Percentiles rank a stretch among this genome's conserved stretches.
Evolutionary conservation across 495 filamentous ascomycete genomes (phyloP).

Genomic region (Lophiostoma macrostomum): DNA sequence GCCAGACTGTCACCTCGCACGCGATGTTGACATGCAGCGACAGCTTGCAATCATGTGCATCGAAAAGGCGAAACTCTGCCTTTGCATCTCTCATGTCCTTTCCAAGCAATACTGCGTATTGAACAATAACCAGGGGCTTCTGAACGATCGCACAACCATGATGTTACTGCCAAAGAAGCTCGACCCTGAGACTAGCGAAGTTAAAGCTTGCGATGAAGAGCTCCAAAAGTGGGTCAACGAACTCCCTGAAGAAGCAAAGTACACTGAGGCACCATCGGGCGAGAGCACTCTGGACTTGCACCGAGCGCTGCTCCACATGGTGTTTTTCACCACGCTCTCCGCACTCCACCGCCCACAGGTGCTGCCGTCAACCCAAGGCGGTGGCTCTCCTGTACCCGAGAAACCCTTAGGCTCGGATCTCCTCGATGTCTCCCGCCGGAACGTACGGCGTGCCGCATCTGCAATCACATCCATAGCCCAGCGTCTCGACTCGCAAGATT

Average conservation of each 20-base stretch:
- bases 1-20: slow-evolving; percentile 61
- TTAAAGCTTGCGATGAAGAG: slow-evolving; percentile 68
- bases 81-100: slow-evolving; percentile 79
- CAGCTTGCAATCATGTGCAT: slow-evolving; percentile 83
- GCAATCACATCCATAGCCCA: slow-evolving; percentile 78
- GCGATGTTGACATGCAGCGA: slow-evolving; percentile 63
- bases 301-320: slow-evolving; percentile 78
- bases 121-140: slow-evolving; percentile 67
- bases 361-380: slow-evolving; percentile 54
- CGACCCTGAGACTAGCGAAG: slow-evolving; percentile 68
- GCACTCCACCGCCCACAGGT: slow-evolving; percentile 87
- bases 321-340: slow-evolving; percentile 81
- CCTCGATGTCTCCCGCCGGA: slow-evolving; percentile 73
- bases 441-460: slow-evolving; percentile 72
- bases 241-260: slow-evolving; percentile 66
- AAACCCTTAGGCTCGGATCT: slow-evolving; percentile 54
- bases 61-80: slow-evolving; percentile 83
- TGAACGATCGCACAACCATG: slow-evolving; percentile 68
- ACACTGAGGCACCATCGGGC: slow-evolving; percentile 48
- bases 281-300: slow-evolving; percentile 65
- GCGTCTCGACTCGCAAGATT: slow-evolving; percentile 62
- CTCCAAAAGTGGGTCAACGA: slow-evolving; percentile 68
- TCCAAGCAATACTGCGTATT: slow-evolving; percentile 86
- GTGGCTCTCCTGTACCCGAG: slow-evolving; percentile 53
- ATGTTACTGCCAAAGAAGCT: slow-evolving; percentile 87